Evolutionary conservation across 75 land plant genomes (phyloP).

Genomic region (Pinus tabuliformis): DNA sequence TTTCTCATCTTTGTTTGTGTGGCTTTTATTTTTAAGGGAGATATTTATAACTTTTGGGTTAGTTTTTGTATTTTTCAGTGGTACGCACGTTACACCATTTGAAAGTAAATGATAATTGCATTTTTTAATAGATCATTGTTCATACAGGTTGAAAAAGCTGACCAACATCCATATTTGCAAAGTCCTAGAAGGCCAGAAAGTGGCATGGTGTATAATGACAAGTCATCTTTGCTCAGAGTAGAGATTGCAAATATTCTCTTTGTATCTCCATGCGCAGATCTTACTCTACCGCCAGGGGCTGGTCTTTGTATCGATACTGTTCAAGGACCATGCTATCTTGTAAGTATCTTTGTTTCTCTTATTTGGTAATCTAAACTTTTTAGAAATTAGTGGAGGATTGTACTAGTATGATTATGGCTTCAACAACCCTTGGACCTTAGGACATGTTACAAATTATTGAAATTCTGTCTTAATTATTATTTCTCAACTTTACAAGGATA

Average conservation of each 20-base stretch:
- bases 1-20: neutral
- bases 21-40: neutral
- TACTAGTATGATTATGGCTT: no score
- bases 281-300: conserved; percentile 92
- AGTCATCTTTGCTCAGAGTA: conserved; percentile 43
- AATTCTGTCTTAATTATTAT: no score
- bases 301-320: conserved; percentile 84
- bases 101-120: neutral
- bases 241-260: conserved; percentile 75
- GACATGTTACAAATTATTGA: no score
- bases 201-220: conserved; percentile 11
- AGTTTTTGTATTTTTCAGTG: neutral
- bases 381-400: neutral
- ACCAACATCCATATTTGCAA: conserved; percentile 29
- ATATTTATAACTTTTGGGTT: neutral
- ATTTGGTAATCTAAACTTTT: neutral
- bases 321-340: conserved; percentile 79
- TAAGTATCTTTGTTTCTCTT: conserved; percentile 27
- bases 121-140: neutral
- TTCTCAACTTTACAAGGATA: no score
- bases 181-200: conserved; percentile 30
- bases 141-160: conserved; percentile 53
- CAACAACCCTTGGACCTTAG: no score
- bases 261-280: conserved; percentile 87
- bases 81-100: neutral